Conservation (phyloP, 1,284 basidiomycete genomes). For the Pyrrhoderma lamaoense region DNA sequence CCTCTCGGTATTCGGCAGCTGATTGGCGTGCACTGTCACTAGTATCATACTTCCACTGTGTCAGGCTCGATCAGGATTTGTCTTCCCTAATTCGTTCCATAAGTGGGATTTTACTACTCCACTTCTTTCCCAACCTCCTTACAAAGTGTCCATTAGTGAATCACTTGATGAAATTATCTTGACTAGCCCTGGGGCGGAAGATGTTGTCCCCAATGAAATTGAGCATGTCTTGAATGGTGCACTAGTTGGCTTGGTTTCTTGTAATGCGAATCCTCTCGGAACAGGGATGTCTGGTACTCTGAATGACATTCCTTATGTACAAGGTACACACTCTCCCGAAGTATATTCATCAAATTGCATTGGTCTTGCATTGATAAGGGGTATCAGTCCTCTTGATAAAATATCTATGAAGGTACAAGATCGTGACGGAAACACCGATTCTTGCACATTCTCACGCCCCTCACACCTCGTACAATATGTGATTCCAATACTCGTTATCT, state of each 20-base stretch:
- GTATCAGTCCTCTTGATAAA: slow-evolving; percentile 34
- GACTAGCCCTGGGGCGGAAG: slow-evolving; percentile 65
- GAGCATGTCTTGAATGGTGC: slow-evolving; percentile 71
- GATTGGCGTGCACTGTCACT: slow-evolving; percentile 70
- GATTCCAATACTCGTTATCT: slow-evolving; percentile 36
- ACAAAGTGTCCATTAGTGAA: slow-evolving; percentile 48
- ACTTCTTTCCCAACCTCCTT: slow-evolving; percentile 62
- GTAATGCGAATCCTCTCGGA: slow-evolving; percentile 11
- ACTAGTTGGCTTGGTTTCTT: slow-evolving; percentile 66
- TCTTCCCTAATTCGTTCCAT: slow-evolving; percentile 29
- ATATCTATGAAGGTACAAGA: slow-evolving; percentile 19
- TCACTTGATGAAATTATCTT: slow-evolving; percentile 60
- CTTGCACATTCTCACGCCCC: slow-evolving; percentile 67
- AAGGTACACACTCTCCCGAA: slow-evolving; percentile 43
- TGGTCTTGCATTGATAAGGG: slow-evolving; percentile 71
- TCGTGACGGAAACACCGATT: slow-evolving; percentile 26
- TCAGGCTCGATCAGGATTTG: slow-evolving; percentile 37
- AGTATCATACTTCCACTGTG: slow-evolving; percentile 73
- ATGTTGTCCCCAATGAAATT: slow-evolving; percentile 62
- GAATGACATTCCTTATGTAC: slow-evolving; percentile 45
- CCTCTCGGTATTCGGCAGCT: slow-evolving; percentile 54
- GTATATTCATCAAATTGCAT: slow-evolving; percentile 53
- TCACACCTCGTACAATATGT: slow-evolving; percentile 43
- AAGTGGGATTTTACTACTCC: slow-evolving; percentile 68
- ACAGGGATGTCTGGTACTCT: neutral